Conservation (phyloP, 805 yeast species). For the Spencermartinsiella europaea region DNA sequence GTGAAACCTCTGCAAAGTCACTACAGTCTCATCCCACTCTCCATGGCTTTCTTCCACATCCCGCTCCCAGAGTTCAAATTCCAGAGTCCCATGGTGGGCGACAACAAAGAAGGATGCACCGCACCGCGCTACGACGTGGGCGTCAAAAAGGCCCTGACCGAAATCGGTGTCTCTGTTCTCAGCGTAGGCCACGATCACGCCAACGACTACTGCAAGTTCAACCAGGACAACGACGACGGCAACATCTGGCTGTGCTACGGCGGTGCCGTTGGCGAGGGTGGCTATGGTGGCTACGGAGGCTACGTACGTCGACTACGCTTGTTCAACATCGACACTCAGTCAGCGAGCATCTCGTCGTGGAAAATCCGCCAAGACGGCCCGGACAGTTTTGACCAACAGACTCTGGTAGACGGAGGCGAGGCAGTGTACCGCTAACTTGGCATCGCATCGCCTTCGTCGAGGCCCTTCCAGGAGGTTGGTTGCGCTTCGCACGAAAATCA, state of each 20-base stretch:
- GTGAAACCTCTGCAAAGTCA: constrained; percentile 29
- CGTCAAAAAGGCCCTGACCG: constrained; percentile 51
- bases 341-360: constrained; percentile 56
- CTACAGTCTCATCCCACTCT: constrained; percentile 44
- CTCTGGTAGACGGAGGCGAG: constrained; percentile 43
- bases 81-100: constrained; percentile 50
- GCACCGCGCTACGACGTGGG: constrained; percentile 72
- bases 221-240: constrained; percentile 26
- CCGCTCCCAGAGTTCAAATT: constrained; percentile 83
- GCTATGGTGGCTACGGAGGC: constrained; percentile 90
- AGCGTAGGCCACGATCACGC: constrained; percentile 95
- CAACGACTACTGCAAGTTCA: constrained; percentile 77
- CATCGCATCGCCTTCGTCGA: no score
- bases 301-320: constrained; percentile 73
- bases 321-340: constrained; percentile 55
- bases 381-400: constrained; percentile 46
- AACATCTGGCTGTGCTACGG: constrained; percentile 84
- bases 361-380: constrained; percentile 63
- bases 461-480: no score
- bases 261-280: constrained; percentile 93
- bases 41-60: constrained; percentile 92
- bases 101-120: constrained; percentile 63
- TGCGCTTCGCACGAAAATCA: not conserved
- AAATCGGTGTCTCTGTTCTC: constrained; percentile 67
- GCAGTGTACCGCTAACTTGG: constrained; percentile 19